A percentile compares a stretch with the other conserved stretches of the same genome.
Conservation (phyloP, 352 stramenopile species). For the Pythium phragmiticola region DNA sequence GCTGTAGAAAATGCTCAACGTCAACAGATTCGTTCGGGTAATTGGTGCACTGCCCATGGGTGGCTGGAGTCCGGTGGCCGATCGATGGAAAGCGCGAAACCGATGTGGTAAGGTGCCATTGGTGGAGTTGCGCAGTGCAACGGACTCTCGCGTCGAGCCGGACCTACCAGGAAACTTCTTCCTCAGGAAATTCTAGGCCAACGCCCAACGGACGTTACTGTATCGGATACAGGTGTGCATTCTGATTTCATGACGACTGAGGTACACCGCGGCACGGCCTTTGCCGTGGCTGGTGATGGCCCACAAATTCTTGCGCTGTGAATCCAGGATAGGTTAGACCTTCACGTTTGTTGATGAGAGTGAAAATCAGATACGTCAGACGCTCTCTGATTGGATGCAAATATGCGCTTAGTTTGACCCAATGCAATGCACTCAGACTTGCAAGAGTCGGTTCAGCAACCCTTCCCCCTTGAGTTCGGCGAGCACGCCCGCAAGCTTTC, state of each 20-base stretch:
- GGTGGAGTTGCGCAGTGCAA: background rate
- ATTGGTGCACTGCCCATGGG: background rate
- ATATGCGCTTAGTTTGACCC: background rate
- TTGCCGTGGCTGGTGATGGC: too few relatives aligned
- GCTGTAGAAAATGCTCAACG: background rate
- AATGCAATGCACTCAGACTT: background rate
- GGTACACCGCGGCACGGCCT: too few relatives aligned
- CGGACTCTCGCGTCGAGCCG: background rate
- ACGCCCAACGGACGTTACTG: too few relatives aligned
- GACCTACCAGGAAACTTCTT: too few relatives aligned
- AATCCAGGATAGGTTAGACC: too few relatives aligned
- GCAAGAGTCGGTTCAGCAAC: conserved; percentile 21
- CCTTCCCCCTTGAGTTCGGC: conserved; percentile 15
- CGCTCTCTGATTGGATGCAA: background rate
- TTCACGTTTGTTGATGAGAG: too few relatives aligned
- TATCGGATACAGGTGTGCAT: too few relatives aligned
- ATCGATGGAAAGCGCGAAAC: background rate
- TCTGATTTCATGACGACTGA: too few relatives aligned
- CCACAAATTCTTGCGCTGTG: too few relatives aligned
- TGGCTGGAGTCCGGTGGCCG: background rate
- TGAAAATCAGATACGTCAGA: too few relatives aligned
- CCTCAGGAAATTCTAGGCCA: too few relatives aligned
- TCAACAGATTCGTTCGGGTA: background rate
- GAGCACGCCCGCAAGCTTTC: conserved; percentile 19
- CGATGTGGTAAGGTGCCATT: too few relatives aligned